Percentiles rank a stretch among this genome's conserved stretches.
These are phyloP conservation scores for Euptelea pleiosperma DNA, from an alignment of 164 flowering plant genomes.

Conservation along the genomic window DNA sequence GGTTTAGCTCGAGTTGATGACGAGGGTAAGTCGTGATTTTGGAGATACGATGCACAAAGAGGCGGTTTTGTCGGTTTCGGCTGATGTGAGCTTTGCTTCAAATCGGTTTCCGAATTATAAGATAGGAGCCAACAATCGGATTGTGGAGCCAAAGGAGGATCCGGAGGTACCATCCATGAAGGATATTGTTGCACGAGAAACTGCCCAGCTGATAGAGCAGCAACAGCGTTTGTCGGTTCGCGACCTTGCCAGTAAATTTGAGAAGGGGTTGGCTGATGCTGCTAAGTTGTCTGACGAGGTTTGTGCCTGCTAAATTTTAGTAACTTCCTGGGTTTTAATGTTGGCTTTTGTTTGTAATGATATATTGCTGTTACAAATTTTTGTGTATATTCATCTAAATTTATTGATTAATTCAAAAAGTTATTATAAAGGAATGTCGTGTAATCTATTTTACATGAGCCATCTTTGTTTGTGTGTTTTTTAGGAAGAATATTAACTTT, in stretches of 20 bases:
- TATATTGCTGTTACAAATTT: background rate
- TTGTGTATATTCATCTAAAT: background rate
- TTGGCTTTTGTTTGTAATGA: background rate
- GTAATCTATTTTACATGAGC: too few species aligned
- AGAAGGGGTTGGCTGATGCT: slow-evolving; percentile 78
- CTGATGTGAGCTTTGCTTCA: slow-evolving; percentile 75
- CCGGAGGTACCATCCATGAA: slow-evolving; percentile 53
- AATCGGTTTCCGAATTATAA: slow-evolving; percentile 76
- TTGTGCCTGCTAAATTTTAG: slow-evolving; percentile 2
- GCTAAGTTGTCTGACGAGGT: slow-evolving; percentile 86
- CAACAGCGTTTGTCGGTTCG: slow-evolving; percentile 91
- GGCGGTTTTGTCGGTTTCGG: slow-evolving; percentile 57
- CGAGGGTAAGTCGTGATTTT: slow-evolving; percentile 71
- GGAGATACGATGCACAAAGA: slow-evolving; percentile 45
- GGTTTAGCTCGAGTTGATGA: slow-evolving; percentile 31
- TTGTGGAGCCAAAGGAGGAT: slow-evolving; percentile 66
- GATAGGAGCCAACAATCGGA: slow-evolving; percentile 68
- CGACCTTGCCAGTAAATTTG: slow-evolving; percentile 87
- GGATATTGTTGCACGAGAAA: slow-evolving; percentile 80
- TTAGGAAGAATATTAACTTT: too few species aligned
- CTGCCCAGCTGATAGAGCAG: slow-evolving; percentile 74
- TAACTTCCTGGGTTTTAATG: background rate
- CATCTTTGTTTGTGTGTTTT: too few species aligned
- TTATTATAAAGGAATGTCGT: background rate
- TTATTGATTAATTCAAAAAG: background rate